Conservation (phyloP, 2,329 filamentous ascomycete genomes). For the Neofusicoccum laricinum region DNA sequence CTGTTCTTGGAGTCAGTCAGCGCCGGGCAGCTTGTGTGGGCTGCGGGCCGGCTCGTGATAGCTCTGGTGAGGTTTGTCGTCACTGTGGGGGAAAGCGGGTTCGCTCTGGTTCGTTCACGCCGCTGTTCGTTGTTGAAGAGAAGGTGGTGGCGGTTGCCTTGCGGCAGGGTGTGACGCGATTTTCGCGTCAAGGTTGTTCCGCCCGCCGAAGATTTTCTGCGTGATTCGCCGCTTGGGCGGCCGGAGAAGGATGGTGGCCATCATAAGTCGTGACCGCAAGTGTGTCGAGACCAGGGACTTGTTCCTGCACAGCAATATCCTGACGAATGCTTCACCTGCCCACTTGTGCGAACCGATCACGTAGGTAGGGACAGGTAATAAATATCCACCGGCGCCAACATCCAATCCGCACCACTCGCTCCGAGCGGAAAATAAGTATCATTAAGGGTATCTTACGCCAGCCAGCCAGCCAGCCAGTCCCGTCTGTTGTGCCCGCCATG, state of each 20-base stretch:
- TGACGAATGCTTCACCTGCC: no score
- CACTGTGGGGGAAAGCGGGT: neutral
- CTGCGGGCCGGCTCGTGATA: neutral
- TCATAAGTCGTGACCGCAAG: neutral
- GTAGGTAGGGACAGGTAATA: no score
- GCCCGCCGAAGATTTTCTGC: neutral
- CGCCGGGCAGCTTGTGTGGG: neutral
- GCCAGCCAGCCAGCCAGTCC: neutral
- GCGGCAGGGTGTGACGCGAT: neutral
- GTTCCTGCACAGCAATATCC: no score
- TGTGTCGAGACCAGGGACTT: no score
- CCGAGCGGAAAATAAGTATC: neutral
- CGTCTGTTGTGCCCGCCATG: neutral
- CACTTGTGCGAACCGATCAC: no score
- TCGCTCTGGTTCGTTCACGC: neutral
- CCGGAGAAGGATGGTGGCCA: neutral
- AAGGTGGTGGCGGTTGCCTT: neutral
- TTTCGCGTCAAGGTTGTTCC: neutral
- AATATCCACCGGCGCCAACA: no score
- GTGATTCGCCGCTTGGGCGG: neutral
- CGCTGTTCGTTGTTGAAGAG: neutral
- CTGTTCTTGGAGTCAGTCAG: conserved; percentile 15
- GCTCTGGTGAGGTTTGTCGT: conserved; percentile 16
- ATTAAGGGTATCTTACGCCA: conserved; percentile 3
- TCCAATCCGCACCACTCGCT: no score